Evolutionary conservation across 306 rosid species (phyloP), one percentile per base, ranked within the genome.

Genomic region (Vigna angularis): DNA sequence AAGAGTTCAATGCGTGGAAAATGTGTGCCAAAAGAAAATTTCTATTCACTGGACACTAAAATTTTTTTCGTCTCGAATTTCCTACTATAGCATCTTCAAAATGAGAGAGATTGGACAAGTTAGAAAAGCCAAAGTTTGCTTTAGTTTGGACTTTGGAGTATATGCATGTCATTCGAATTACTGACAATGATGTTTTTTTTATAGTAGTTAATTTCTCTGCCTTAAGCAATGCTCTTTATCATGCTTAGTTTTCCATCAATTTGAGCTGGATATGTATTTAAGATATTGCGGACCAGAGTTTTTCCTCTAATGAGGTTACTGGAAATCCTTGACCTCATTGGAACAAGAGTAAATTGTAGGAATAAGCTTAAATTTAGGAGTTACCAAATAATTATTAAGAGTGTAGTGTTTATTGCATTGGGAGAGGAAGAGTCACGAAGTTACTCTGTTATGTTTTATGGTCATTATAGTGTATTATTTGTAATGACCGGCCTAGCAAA

Each of bases 21-120:
- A 38, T 61, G 2, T 70, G 34, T 72, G 73, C 20, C 30, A 4
- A 22, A 28, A 22, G 75, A 26, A 71, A 72, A 26, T 66, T 16
- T 17, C n/a, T 24, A 16, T 38, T 74, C 51, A 16, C 30, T 18
- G 26, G 17, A 53, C 18, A 4, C 20, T 73, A 36, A 73, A 67
- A 22, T 48, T 12, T 22, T 65, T 24, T 49, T 38, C 9, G 49
- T 66, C 22, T 24, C 49, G 66, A 51, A 34, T 20, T 50, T 11
- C 50, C 18, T 56, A 11, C 34, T 67, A 22, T 36, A 44, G 28
- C 40, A n/a, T 58, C 34, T 28, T 70, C 49, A 26, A 28, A 67
- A 49, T 73, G 77, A 40, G 63, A 38, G 56, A 16, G 81, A 72
- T 7, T 65, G 55, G 38, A 14, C 28, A 20, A 3, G 57, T 74